Evolutionary conservation across 2,329 filamentous ascomycete species (phyloP).

Genomic region (Metarhizium humberi): DNA sequence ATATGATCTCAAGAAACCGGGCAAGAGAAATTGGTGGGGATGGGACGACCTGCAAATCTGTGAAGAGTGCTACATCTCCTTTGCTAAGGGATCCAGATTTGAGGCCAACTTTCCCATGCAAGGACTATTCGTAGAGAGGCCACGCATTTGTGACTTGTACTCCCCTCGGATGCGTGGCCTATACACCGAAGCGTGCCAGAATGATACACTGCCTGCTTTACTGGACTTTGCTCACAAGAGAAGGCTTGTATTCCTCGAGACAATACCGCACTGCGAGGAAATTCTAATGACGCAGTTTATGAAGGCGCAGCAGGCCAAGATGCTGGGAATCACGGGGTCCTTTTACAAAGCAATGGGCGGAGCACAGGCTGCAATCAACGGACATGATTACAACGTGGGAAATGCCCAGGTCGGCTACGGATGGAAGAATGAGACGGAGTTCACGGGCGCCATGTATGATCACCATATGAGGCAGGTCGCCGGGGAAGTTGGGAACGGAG

Average conservation of each 20-base stretch:
- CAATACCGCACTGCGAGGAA: conserved; percentile 9
- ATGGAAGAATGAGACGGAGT: conserved; percentile 18
- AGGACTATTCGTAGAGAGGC: conserved; percentile 9
- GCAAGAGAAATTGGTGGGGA: conserved; percentile 22
- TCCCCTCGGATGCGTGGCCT: conserved; percentile 26
- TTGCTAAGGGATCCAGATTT: conserved; percentile 18
- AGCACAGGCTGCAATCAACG: conserved; percentile 7
- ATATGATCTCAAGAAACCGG: not conserved
- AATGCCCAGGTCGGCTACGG: conserved; percentile 22
- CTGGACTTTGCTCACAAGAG: conserved; percentile 15
- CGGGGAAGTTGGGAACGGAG: conserved; percentile 6
- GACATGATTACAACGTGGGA: conserved; percentile 17
- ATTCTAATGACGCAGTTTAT: conserved; percentile 17
- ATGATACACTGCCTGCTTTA: conserved; percentile 9
- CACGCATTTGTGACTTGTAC: conserved; percentile 27
- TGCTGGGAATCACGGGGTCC: conserved; percentile 16
- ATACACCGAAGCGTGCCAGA: conserved; percentile 20
- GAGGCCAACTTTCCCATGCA: conserved; percentile 20
- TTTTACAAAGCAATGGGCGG: conserved; percentile 16
- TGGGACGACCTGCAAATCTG: conserved; percentile 27
- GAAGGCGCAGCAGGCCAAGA: conserved; percentile 15
- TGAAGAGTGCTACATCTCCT: conserved; percentile 25
- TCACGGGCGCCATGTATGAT: conserved; percentile 21
- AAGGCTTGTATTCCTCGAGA: conserved; percentile 1
- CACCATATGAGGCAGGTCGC: conserved; percentile 17